These are phyloP conservation scores for Rhodosporidiobolus odoratus DNA, from an alignment of 768 basidiomycete genomes.

Conservation along the genomic window DNA sequence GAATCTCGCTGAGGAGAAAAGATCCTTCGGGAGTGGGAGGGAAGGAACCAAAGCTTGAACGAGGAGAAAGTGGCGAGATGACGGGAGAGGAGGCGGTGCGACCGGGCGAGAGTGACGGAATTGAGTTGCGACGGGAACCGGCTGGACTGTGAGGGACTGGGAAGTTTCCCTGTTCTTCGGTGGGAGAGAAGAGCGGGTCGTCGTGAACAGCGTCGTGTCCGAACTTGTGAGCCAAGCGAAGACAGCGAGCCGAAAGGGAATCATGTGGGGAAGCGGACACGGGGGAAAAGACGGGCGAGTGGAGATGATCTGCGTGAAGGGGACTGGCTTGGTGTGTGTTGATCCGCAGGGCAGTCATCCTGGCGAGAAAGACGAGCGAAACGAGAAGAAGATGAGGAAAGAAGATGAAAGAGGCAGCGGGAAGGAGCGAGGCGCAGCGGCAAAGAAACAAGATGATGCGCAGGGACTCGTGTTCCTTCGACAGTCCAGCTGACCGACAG, in stretches of 20 bases:
- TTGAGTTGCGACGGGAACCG: background rate
- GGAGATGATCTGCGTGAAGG: too few relatives aligned
- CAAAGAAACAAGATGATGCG: too few relatives aligned
- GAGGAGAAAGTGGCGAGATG: conserved; percentile 13
- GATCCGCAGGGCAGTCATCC: conserved; percentile 8
- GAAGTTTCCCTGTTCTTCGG: too few relatives aligned
- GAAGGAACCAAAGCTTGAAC: background rate
- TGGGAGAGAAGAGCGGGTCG: background rate
- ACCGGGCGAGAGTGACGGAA: background rate
- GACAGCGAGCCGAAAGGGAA: conserved; percentile 15
- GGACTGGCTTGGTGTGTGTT: background rate
- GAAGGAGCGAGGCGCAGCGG: background rate
- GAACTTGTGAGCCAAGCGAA: conserved; percentile 18
- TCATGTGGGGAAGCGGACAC: background rate
- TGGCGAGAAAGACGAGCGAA: background rate
- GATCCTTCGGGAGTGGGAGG: conserved; percentile 11
- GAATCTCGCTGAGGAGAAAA: conserved; percentile 21
- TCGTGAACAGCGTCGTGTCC: conserved; percentile 17
- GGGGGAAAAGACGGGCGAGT: conserved; percentile 8
- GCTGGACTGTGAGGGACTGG: too few relatives aligned
- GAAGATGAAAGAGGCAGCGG: background rate
- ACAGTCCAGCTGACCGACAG: too few relatives aligned
- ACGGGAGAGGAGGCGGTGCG: conserved; percentile 8
- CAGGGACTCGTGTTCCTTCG: too few relatives aligned
- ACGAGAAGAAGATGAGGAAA: background rate